These are phyloP conservation scores for Pseudocercospora fijiensis DNA, from an alignment of 2,329 filamentous ascomycete species.

Conservation along the genomic window DNA sequence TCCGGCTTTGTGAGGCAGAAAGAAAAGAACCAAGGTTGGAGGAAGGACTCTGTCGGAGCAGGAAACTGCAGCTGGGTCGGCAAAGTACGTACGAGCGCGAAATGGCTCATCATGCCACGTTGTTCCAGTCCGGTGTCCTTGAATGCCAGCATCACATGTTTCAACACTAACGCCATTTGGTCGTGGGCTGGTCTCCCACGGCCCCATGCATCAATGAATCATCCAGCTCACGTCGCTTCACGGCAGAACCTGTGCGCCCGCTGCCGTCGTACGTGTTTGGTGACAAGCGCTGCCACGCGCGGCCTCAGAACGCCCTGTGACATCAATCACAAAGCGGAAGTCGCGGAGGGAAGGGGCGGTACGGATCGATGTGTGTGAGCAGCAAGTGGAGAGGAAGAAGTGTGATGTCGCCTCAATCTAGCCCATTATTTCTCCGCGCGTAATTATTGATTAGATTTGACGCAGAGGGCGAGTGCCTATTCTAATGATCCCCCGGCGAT, in stretches of 20 bases:
- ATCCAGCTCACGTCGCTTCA: background rate
- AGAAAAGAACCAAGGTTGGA: constrained; percentile 1
- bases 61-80: background rate
- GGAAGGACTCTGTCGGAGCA: constrained; percentile 3
- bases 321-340: background rate
- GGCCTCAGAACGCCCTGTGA: background rate
- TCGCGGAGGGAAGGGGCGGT: background rate
- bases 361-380: background rate
- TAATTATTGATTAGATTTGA: background rate
- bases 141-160: background rate
- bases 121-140: constrained; percentile 7
- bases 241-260: background rate
- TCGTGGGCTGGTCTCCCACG: background rate
- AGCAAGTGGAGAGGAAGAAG: background rate
- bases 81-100: background rate
- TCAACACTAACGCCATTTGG: background rate
- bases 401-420: background rate
- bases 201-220: background rate
- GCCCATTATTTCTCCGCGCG: background rate
- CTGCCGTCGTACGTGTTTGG: background rate
- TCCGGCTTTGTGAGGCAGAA: background rate
- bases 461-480: no score
- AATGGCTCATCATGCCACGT: constrained; percentile 12
- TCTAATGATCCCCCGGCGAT: background rate
- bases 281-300: constrained; percentile 1